Evolutionary conservation across 2,329 filamentous ascomycete genomes (phyloP), one percentile per base, ranked within the genome.

Genomic region (Aspergillus proliferans): DNA sequence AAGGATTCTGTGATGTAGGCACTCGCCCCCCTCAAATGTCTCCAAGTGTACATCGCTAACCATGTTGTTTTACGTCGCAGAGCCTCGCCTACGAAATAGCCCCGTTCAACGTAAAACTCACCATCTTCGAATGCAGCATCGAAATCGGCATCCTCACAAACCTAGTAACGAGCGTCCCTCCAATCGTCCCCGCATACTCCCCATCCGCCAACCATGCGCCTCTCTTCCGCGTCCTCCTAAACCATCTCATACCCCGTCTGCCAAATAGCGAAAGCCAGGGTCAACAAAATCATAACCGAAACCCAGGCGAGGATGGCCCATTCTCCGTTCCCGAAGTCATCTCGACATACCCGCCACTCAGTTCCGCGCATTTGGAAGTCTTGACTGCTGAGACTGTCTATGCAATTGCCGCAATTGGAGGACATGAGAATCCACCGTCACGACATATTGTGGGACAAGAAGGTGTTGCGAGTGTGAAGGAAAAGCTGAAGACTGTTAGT

Each of bases 101-200:
- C 0, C 93, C 93, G 0, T 97, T 97, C 75, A 96, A 96, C 71
- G 84, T 97, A 73, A 95, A 92, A 69, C 82, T 97, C 68, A 96
- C 90, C 38, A 91, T 97, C 57, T 86, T 98, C 41, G 92, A 98
- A 74, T 90, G 91, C 22, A 94, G 90, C 70, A 89, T 95, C 72
- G 92, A 97, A 73, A 88, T 95, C 53, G 84, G 86, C 55, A 84
- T 89, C 28, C 77, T 97, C 49, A 93, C 88, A 24, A 95, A 95
- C 71, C 84, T 86, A 48, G 86, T 97, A 59, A 86, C 84, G 44
- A 88, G 92, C 57, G 87, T 88, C 2, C 91, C 92, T 4, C 84
- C 85, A 33, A 80, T 95, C 63, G 57, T 63, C n/a, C 77, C 79
- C 1, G 82, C 82, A 52, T 87, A 87, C 60, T 80, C 85, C 6